Conservation (phyloP, 805 yeast species). For the Lipomyces chichibuensis region DNA sequence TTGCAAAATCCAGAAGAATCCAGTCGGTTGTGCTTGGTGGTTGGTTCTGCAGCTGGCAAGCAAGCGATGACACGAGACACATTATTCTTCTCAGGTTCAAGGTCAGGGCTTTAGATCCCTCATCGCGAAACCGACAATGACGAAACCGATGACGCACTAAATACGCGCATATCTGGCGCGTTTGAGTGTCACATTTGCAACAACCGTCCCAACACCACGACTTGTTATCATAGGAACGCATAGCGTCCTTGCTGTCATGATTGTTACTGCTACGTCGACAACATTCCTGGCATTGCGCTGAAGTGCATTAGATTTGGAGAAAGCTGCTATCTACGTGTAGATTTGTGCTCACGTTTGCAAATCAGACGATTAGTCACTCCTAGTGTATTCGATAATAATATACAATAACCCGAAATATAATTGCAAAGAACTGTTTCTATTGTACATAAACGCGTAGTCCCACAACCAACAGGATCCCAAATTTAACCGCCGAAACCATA, state of each 20-base stretch:
- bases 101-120: neutral
- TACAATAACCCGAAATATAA: slow-evolving; percentile 9
- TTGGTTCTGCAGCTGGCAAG: neutral
- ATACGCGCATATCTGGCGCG: neutral
- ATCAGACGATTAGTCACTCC: neutral
- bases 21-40: neutral
- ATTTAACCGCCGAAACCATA: slow-evolving; percentile 99
- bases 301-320: too few species aligned
- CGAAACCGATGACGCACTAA: neutral
- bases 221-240: neutral
- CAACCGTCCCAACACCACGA: neutral
- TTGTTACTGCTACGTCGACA: too few species aligned
- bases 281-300: too few species aligned
- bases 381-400: slow-evolving; percentile 8
- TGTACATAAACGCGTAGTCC: slow-evolving; percentile 17
- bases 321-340: too few species aligned
- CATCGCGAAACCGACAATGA: neutral
- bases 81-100: neutral
- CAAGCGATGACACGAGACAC: neutral
- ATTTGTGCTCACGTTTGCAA: too few species aligned
- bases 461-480: slow-evolving; percentile 1
- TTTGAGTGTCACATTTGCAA: neutral
- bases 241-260: too few species aligned
- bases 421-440: slow-evolving; percentile 9
- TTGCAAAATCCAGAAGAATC: neutral